A percentile compares a stretch with the other conserved stretches of the same genome.
phyloP scores from a whole-genome alignment of 352 stramenopile species.

The Globisporangium paddicum region DNA sequence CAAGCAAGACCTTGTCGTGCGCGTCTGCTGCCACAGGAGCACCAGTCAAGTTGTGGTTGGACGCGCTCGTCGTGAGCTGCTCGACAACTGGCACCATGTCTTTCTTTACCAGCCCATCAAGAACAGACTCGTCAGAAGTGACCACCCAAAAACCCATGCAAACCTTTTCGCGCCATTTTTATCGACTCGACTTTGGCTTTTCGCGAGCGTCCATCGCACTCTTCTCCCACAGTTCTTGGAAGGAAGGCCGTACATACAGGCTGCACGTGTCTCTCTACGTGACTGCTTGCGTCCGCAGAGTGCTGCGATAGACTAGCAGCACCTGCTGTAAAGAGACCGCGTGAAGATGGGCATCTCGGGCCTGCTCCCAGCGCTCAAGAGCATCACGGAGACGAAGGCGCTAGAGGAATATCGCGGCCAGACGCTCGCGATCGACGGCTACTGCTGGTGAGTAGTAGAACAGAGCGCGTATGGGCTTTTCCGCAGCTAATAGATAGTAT shows the following conservation, averaged over 20 bases:
- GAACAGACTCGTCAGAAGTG: constrained; percentile 55
- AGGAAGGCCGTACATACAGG: too few relatives aligned
- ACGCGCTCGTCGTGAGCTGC: constrained; percentile 33
- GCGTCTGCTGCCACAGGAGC: background rate
- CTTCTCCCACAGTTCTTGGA: background rate
- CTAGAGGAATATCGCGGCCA: constrained; percentile 51
- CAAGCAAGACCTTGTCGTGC: background rate
- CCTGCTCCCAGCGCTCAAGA: constrained; percentile 67
- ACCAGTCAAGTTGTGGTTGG: constrained; percentile 10
- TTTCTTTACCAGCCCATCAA: constrained; percentile 61
- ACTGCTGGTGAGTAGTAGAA: constrained; percentile 84
- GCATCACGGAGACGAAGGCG: constrained; percentile 56
- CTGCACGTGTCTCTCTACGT: too few relatives aligned
- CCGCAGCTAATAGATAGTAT: too few relatives aligned
- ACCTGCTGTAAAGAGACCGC: too few relatives aligned
- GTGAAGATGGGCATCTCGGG: constrained; percentile 68
- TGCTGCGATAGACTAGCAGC: too few relatives aligned
- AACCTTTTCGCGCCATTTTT: constrained; percentile 33
- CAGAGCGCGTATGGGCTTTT: too few relatives aligned
- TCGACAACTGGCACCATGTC: constrained; percentile 50
- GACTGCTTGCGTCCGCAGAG: too few relatives aligned
- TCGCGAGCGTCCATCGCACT: constrained; percentile 20
- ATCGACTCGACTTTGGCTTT: constrained; percentile 9
- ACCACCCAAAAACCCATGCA: too few relatives aligned
- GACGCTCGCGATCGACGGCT: constrained; percentile 76